Conservation (phyloP, 495 filamentous ascomycete genomes). For the Penicillium egyptiacum region DNA sequence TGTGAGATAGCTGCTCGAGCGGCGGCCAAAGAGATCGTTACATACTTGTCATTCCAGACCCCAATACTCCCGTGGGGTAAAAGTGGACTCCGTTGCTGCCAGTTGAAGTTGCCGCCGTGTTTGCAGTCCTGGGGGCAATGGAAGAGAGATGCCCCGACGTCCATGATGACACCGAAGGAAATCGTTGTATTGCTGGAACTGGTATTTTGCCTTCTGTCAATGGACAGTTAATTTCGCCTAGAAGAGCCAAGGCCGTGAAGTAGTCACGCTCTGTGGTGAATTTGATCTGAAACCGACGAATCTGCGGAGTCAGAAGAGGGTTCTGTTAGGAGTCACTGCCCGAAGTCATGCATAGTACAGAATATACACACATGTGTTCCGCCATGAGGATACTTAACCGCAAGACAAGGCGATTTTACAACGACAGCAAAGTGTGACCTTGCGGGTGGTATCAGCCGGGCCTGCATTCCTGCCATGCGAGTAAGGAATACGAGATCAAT, state of each 20-base stretch:
- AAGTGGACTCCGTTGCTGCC: conserved; percentile 12
- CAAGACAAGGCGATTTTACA: conserved; percentile 46
- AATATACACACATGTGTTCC: conserved; percentile 20
- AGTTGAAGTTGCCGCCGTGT: conserved; percentile 13
- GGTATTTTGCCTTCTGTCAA: conserved; percentile 38
- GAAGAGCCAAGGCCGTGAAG: conserved; percentile 36
- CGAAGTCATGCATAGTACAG: background rate
- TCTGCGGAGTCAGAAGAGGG: conserved; percentile 15
- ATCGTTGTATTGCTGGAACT: conserved; percentile 19
- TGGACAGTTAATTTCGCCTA: conserved; percentile 43
- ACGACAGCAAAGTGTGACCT: conserved; percentile 40
- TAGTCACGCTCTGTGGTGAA: conserved; percentile 41
- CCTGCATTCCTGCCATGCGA: conserved; percentile 20
- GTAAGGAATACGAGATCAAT: conserved; percentile 34
- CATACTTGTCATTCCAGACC: conserved; percentile 19
- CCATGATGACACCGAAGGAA: conserved; percentile 35
- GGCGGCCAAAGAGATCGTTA: background rate
- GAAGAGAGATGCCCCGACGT: conserved; percentile 18
- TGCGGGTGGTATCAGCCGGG: conserved; percentile 7
- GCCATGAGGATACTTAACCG: conserved; percentile 39
- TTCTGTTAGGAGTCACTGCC: background rate
- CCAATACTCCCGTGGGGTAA: conserved; percentile 8
- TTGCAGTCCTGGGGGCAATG: conserved; percentile 2
- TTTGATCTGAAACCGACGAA: conserved; percentile 47
- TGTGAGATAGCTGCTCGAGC: background rate